Percentiles rank a stretch among this genome's conserved stretches.
These are phyloP conservation scores for Podila minutissima DNA, from an alignment of 192 early-diverging fungal species.

Conservation along the genomic window DNA sequence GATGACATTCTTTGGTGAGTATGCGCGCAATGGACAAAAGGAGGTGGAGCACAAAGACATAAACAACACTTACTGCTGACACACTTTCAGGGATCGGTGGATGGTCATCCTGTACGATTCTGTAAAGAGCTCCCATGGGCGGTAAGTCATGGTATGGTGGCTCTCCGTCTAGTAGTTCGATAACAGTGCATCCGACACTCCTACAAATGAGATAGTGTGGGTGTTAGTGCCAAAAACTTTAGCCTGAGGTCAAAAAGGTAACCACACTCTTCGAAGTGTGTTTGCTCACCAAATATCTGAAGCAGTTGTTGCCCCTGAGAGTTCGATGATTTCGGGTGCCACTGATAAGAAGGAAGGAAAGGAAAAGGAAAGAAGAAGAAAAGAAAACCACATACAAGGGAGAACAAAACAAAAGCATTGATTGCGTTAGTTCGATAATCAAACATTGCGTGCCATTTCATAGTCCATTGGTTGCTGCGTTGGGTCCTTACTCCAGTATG, in stretches of 20 bases:
- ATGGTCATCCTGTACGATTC: slow-evolving; percentile 78
- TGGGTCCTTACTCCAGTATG: slow-evolving; percentile 70
- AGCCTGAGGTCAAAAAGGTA: background rate
- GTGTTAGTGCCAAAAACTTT: background rate
- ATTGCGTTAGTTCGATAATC: background rate
- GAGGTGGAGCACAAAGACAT: background rate
- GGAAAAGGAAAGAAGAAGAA: background rate
- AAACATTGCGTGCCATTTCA: background rate
- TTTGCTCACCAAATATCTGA: slow-evolving; percentile 69
- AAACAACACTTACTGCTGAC: slow-evolving; percentile 53
- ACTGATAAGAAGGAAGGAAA: slow-evolving; percentile 37
- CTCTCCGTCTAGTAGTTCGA: slow-evolving; percentile 75
- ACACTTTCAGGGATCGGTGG: slow-evolving; percentile 76
- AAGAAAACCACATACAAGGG: background rate
- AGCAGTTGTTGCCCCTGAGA: slow-evolving; percentile 72
- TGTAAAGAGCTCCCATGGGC: slow-evolving; percentile 75
- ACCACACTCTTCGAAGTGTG: background rate
- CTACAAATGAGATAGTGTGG: background rate
- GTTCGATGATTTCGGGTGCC: slow-evolving; percentile 77
- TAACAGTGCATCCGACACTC: slow-evolving; percentile 77
- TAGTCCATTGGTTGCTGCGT: too few relatives aligned
- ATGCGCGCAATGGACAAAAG: background rate
- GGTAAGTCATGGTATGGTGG: slow-evolving; percentile 77
- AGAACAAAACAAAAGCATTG: background rate
- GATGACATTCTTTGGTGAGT: background rate